phyloP scores from a whole-genome alignment of 768 basidiomycete genomes.

The Scleroderma citrinum region DNA sequence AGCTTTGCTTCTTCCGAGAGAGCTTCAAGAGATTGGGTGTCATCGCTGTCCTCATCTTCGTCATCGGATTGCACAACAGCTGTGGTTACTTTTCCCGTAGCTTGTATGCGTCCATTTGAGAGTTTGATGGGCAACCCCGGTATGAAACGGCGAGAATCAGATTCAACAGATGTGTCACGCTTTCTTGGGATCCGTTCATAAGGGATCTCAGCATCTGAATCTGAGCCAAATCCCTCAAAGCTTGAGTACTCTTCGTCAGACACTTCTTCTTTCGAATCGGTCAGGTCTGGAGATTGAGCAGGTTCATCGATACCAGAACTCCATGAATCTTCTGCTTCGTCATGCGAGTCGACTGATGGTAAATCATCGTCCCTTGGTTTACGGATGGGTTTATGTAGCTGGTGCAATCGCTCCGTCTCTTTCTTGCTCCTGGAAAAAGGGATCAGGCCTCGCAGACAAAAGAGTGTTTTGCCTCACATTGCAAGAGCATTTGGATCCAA shows the following conservation, averaged over 20 bases:
- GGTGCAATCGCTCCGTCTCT: slow-evolving; percentile 68
- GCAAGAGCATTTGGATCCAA: slow-evolving; percentile 79
- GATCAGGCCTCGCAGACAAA: slow-evolving; percentile 1
- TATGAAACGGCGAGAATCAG: slow-evolving; percentile 44
- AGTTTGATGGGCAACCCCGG: slow-evolving; percentile 83
- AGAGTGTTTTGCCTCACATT: slow-evolving; percentile 42
- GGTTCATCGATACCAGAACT: slow-evolving; percentile 38
- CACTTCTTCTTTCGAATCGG: slow-evolving; percentile 3
- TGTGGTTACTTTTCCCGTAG: slow-evolving; percentile 36
- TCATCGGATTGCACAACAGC: slow-evolving; percentile 18
- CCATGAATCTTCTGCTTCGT: slow-evolving; percentile 45
- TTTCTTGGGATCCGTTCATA: slow-evolving; percentile 64
- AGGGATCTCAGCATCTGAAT: slow-evolving; percentile 67
- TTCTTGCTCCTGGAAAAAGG: slow-evolving; percentile 68
- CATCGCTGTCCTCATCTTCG: slow-evolving; percentile 30
- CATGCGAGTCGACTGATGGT: slow-evolving; percentile 64
- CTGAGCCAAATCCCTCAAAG: slow-evolving; percentile 17
- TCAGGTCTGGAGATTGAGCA: slow-evolving; percentile 13
- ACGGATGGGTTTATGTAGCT: slow-evolving; percentile 52
- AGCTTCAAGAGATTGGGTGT: slow-evolving; percentile 29
- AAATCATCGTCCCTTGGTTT: slow-evolving; percentile 48
- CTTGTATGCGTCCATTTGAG: slow-evolving; percentile 68
- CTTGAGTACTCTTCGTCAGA: slow-evolving; percentile 7
- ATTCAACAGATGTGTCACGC: slow-evolving; percentile 39
- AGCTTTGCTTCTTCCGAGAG: slow-evolving; percentile 20